Conservation (phyloP, 2,329 filamentous ascomycete species). For the Herpotrichia juniperi region DNA sequence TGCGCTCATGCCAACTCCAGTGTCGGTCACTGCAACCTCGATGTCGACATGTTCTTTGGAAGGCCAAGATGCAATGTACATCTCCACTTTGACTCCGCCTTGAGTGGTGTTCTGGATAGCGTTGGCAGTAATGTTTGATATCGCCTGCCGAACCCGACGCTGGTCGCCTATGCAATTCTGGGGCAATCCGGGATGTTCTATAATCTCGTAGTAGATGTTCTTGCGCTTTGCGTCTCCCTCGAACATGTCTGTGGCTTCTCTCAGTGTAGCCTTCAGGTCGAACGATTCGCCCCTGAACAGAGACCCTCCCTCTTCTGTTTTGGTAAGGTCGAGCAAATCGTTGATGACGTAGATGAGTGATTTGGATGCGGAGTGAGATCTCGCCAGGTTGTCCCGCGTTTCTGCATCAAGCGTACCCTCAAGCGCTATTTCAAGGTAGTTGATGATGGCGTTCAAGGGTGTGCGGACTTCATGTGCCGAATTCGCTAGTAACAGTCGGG, state of each 20-base stretch:
- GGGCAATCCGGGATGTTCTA: constrained; percentile 72
- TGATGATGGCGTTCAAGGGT: constrained; percentile 91
- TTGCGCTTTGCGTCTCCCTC: constrained; percentile 77
- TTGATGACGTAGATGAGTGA: constrained; percentile 95
- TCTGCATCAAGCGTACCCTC: constrained; percentile 81
- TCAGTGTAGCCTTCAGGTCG: constrained; percentile 71
- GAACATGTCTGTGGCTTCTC: constrained; percentile 80
- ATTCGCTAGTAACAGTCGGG: constrained; percentile 78
- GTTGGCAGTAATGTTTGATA: constrained; percentile 84
- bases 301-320: constrained; percentile 80
- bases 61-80: constrained; percentile 59
- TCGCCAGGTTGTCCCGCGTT: constrained; percentile 81
- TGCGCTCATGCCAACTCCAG: constrained; percentile 68
- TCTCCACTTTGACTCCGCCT: constrained; percentile 74
- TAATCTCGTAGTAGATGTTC: constrained; percentile 71
- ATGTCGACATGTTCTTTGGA: constrained; percentile 63
- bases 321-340: constrained; percentile 85
- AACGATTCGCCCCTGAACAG: constrained; percentile 83
- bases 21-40: constrained; percentile 78
- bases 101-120: constrained; percentile 77
- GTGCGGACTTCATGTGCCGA: constrained; percentile 92
- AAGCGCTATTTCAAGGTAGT: constrained; percentile 88
- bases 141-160: constrained; percentile 77
- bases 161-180: constrained; percentile 77
- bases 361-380: constrained; percentile 89